Base-by-base conservation (phyloP, 257 asterid genomes). In the Solanum lycopersicoides region DNA sequence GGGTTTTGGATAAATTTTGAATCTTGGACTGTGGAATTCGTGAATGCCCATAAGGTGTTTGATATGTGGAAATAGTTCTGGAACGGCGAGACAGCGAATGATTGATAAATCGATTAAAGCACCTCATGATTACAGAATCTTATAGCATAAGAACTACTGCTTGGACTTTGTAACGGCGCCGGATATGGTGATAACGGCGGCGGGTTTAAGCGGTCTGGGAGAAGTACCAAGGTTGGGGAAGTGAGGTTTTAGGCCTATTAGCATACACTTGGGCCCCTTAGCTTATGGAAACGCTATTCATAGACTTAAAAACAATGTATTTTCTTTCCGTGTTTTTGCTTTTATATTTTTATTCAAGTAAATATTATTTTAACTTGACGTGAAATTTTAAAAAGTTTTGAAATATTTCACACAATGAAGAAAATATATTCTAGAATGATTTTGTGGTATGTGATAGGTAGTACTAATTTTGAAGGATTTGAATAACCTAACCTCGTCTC, bases 1-100 rank as follows among this genome's bases (percentile, higher is more conserved):
- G 90, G 90, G 90, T 47, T 87, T 87, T 85, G 34, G 85, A 50
- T 5, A 69, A 28, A 12, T 14, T 14, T 4, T 80, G 30, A 30
- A 80, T 80, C 44, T 30, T 80, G 69, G 30, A 80, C 10, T 30
- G 69, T 1, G 39, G 56, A 23, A 47, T 80, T 28, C 50, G 79
- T 45, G 85, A 71, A 15, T 85, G 74, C 30, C 85, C 14, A 20
- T 34, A 60, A n/a, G 25, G 65, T 47, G 47, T 68, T 79, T 85
- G 90, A 47, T 59, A 79, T 69, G 30, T 86, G 83, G 84, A 84
- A 59, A 34, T 85, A 75, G 92, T 75, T 72, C 88, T 91, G 50
- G 88, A 86, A 85, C 82, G 56, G 69, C 90, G 84, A 41, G 32
- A 34, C 89, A 95, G 89, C 80, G 94, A 82, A 47, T 80, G 44